These are phyloP conservation scores for Saccharum officinarum DNA, from an alignment of 176 grass and related monocot species.

Conservation along the genomic window DNA sequence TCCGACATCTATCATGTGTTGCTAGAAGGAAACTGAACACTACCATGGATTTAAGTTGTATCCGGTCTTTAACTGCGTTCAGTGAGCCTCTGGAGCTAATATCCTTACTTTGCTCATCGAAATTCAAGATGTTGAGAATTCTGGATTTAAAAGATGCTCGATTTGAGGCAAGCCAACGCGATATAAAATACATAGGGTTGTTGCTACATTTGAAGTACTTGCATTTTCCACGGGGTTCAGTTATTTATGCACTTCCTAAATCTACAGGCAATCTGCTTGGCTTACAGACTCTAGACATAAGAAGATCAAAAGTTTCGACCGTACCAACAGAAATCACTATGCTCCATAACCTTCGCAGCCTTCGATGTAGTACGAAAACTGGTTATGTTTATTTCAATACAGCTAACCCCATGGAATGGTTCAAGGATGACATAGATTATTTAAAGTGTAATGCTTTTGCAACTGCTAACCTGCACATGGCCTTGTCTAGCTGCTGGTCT, in stretches of 20 bases:
- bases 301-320: rapidly evolving
- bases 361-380: not conserved
- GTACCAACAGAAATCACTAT: not conserved
- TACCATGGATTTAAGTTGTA: too few species aligned
- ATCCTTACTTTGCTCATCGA: not conserved
- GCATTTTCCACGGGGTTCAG: rapidly evolving
- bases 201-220: slow-evolving; percentile 29
- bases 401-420: too few species aligned
- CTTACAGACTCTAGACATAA: not conserved
- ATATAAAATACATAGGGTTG: not conserved
- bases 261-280: not conserved
- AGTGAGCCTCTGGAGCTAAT: not conserved
- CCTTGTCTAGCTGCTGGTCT: not conserved
- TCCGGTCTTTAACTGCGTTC: too few species aligned
- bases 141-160: not conserved
- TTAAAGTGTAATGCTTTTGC: too few species aligned
- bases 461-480: not conserved
- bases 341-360: not conserved
- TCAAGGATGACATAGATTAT: too few species aligned
- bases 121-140: slow-evolving; percentile 23
- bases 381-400: too few species aligned
- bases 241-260: not conserved
- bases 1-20: too few species aligned
- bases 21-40: too few species aligned
- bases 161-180: rapidly evolving